Base-by-base conservation (phyloP, 176 grass and related monocot species). In the Phoenix roebelenii region DNA sequence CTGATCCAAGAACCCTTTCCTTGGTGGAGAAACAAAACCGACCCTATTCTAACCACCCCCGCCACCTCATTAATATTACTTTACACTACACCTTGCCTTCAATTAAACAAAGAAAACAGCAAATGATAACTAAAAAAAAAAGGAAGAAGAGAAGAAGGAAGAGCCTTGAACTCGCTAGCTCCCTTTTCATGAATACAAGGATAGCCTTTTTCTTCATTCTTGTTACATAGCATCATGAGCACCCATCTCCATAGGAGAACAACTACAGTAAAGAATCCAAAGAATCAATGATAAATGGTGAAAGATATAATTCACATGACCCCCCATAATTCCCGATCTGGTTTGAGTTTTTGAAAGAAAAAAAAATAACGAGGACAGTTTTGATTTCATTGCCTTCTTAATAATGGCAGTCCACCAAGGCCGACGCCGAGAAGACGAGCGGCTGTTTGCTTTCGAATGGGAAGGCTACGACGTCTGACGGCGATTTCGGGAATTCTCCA, bases 1-100 rank as follows among this genome's bases (percentile, higher is more conserved):
- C 65, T 68, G 52, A 68, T 55, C 65, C 65, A 68, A 22, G 7
- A 39, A 5, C 5, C 65, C 55, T 68, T 67, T 30, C 52, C 65
- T 56, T 68, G 65, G 65, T 68, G 52, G 65, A 68, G 65, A 68
- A 68, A 68, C 65, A 51, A 68, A 56, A 28, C 65, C 24, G 35
- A 55, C 0, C 25, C 25, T 15, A 54, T 50, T 32, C 25, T 55
- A 9, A 18, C 29, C n/a, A n/a, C 51, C 18, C 35, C 9, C 35
- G 2, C 22, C n/a, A 55, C 54, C 54, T 55, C 22, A 22, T 55
- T 19, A 20, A 23, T 55, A 55, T 55, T 22, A 18, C 17, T 22
- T 22, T 19, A 7, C 16, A 18, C 53, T 10, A 22, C 5, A 10
- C 52, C 19, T 54, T 22, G 54, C 3, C 54, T 23, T 7, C n/a